Base-by-base conservation (phyloP, 768 basidiomycete genomes). In the Boletus vinaceobasis region DNA sequence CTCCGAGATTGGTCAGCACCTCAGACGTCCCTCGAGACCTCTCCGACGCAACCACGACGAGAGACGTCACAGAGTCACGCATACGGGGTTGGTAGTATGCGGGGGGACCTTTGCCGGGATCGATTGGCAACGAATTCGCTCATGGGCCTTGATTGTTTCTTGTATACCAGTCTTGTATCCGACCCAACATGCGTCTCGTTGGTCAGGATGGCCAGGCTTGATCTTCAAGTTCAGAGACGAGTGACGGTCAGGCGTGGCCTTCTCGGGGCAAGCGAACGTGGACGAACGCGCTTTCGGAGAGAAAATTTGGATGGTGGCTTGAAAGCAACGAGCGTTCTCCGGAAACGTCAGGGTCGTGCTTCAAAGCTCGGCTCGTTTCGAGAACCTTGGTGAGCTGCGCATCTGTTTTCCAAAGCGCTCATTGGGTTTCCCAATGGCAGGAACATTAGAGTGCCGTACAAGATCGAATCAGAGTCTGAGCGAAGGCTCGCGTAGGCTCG, bases 201-300 rank as follows among this genome's bases (percentile, higher is more conserved):
- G 59, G 46, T 55, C 53, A 2, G 65, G 65, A 21, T 56, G 56
- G 6, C 64, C 48, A 5, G 50, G 54, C 2, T 17, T 61, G 45
- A 15, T 50, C 27, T 58, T 56, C 26, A 46, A 17, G 31, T 63
- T 63, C 14, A 44, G 10, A 29, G 48, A 55, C 13, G 47, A n/a
- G n/a, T n/a, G n/a, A 53, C 10, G 49, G 51, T 1, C 21, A 50
- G 35, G 55, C 43, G 31, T 60, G 56, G 53, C 54, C 42, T 44
- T 61, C 37, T 1, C 17, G 58, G 60, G 49, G 49, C 21, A 60
- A 53, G 42, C 60, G 44, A 17, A 65, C 2, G 19, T 53, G 53
- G 57, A 52, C 49, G 19, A 26, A 7, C 37, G 50, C 36, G 17
- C 52, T 52, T 29, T 57, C 48, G 10, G 14, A 19, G 39, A 49